Evolutionary conservation across 2,329 filamentous ascomycete species (phyloP).

Genomic region (Aspergillus sp.): DNA sequence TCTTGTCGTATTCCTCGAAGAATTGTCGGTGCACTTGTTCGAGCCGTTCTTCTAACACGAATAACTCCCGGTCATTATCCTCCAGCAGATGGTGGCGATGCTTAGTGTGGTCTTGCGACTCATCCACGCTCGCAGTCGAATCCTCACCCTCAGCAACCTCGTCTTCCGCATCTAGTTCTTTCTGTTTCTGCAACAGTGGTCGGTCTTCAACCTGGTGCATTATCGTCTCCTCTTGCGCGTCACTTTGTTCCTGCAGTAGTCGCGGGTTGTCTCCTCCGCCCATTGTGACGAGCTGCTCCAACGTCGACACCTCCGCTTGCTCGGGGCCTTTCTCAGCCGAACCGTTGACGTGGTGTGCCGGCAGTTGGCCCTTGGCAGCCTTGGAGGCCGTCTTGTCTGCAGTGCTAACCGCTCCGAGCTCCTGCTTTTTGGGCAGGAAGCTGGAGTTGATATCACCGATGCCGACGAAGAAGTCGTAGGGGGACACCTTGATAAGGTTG

Average conservation of each 20-base stretch:
- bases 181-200: conserved; percentile 87
- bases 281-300: conserved; percentile 78
- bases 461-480: conserved; percentile 97
- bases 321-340: conserved; percentile 23
- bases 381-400: conserved; percentile 24
- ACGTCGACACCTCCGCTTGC: conserved; percentile 50
- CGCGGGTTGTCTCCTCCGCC: conserved; percentile 67
- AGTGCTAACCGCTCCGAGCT: conserved; percentile 50
- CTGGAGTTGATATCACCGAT: conserved; percentile 99
- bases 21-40: conserved; percentile 74
- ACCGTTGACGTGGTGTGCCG: conserved; percentile 34
- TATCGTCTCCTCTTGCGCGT: conserved; percentile 82
- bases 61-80: conserved; percentile 83
- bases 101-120: conserved; percentile 36
- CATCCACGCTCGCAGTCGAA: conserved; percentile 40
- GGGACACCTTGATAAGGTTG: conserved; percentile 90
- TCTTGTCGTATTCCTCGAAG: conserved; percentile 75
- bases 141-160: conserved; percentile 59
- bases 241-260: conserved; percentile 70
- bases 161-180: conserved; percentile 83
- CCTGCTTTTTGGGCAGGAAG: conserved; percentile 78
- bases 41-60: conserved; percentile 72
- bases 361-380: conserved; percentile 20
- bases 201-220: conserved; percentile 87
- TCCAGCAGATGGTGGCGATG: conserved; percentile 74